Evolutionary conservation across 768 basidiomycete genomes (phyloP).

Genomic region (Lactarius sanguifluus): DNA sequence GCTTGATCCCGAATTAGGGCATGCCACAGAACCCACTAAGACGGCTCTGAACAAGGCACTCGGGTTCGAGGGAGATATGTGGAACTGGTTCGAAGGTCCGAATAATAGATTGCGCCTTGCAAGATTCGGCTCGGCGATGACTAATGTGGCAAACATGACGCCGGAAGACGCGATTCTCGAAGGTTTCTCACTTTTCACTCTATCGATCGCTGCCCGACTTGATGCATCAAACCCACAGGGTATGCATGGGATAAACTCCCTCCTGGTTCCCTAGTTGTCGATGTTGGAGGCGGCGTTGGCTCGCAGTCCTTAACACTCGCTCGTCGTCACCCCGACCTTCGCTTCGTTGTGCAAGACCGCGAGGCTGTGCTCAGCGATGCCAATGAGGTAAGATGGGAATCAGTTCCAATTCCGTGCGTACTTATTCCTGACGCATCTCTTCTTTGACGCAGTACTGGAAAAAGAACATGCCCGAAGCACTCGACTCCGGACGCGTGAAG

Average conservation of each 20-base stretch:
- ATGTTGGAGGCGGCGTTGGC: not conserved
- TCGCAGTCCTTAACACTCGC: not conserved
- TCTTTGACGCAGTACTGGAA: not conserved
- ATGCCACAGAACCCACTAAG: no score
- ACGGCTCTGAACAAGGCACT: no score
- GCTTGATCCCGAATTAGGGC: conserved; percentile 33
- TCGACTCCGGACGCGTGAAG: not conserved
- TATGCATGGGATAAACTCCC: conserved; percentile 1
- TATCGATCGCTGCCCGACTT: not conserved
- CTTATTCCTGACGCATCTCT: not conserved
- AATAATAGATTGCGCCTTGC: not conserved
- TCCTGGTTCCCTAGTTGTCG: not conserved
- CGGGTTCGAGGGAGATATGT: no score
- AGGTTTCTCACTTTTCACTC: not conserved
- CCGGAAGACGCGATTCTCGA: conserved; percentile 4
- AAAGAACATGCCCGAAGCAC: conserved; percentile 1
- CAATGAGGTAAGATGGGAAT: not conserved
- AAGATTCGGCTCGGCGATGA: conserved; percentile 34
- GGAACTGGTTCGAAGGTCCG: no score
- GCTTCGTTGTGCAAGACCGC: not conserved
- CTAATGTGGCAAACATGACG: conserved; percentile 29
- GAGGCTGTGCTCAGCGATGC: not conserved
- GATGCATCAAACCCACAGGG: not conserved
- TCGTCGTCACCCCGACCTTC: not conserved
- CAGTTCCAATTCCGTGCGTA: not conserved